A percentile compares a stretch with the other conserved stretches of the same genome.
Evolutionary conservation across 2,329 filamentous ascomycete species (phyloP).

Genomic region (Clonostachys rhizophaga): DNA sequence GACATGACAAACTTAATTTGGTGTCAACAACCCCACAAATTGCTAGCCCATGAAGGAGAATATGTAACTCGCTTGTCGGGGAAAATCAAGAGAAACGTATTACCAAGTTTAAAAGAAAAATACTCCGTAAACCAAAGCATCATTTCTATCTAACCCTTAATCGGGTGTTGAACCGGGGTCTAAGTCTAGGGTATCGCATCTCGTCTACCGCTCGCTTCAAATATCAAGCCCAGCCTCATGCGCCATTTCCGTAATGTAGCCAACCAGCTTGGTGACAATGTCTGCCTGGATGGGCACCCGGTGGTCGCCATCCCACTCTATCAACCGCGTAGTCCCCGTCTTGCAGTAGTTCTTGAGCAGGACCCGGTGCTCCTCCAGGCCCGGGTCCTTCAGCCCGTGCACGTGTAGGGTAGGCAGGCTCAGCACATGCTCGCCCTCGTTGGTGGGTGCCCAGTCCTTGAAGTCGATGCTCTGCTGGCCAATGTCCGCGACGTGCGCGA

Average conservation of each 20-base stretch:
- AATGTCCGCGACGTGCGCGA: slow-evolving; percentile 30
- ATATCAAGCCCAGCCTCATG: neutral
- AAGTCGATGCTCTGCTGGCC: slow-evolving; percentile 12
- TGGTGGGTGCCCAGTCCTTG: slow-evolving; percentile 38
- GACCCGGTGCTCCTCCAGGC: slow-evolving; percentile 42
- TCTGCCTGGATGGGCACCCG: slow-evolving; percentile 62
- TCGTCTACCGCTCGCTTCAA: neutral
- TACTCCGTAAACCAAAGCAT: too few relatives aligned
- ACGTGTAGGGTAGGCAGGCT: slow-evolving; percentile 27
- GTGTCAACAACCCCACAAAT: too few relatives aligned
- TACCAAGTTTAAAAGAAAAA: too few relatives aligned
- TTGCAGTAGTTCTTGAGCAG: slow-evolving; percentile 58
- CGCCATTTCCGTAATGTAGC: slow-evolving; percentile 16
- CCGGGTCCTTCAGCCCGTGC: slow-evolving; percentile 53
- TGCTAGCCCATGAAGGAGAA: too few relatives aligned
- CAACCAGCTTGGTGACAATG: slow-evolving; percentile 50
- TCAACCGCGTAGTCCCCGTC: slow-evolving; percentile 41
- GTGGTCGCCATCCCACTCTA: slow-evolving; percentile 74
- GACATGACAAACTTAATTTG: too few relatives aligned
- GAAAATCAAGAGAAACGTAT: too few relatives aligned
- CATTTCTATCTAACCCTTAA: too few relatives aligned
- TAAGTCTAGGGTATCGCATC: too few relatives aligned
- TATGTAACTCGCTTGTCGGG: too few relatives aligned
- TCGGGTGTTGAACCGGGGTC: too few relatives aligned
- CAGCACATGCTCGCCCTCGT: slow-evolving; percentile 27